Evolutionary conservation across 2,329 filamentous ascomycete genomes (phyloP), one percentile per base, ranked within the genome.

Genomic region (Neofusicoccum sp.): DNA sequence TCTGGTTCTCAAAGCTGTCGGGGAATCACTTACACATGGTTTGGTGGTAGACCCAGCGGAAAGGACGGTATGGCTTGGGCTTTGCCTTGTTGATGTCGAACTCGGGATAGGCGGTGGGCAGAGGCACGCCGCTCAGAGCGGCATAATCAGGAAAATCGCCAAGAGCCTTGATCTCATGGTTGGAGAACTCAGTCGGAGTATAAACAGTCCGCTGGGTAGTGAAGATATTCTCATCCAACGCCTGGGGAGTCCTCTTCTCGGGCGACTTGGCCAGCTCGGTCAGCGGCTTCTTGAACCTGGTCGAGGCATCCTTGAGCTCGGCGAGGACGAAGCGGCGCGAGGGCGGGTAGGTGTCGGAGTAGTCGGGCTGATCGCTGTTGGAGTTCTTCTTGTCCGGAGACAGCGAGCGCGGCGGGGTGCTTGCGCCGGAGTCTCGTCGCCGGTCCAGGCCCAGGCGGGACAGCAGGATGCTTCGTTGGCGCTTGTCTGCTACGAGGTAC

Each of bases 21-120:
- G 4, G 6, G 31, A 16, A 6, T 45, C 28, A 63, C 61, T 69
- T 84, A 94, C 91, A 91, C 92, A 96, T 96, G 0, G 92, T 96
- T 72, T 96, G 92, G 72, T 95, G 91, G 71, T 96, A 96, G 0
- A 83, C 80, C 92, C 92, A 96, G 69, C 92, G 78, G 47, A 96
- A 90, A 0, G 92, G 92, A 44, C 92, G 83, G 72, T 93, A 96
- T 0, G 92, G 92, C 63, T 92, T 82, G 1, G 92, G 85, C 8
- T 83, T 70, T 0, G 92, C 91, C 66, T 81, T 90, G 12, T 83
- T 77, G 61, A 93, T 87, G 66, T 91, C 80, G 71, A 95, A 95
- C 4, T 84, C 80, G 1, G 73, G 69, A 62, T 90, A 88, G 0
- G 89, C 81, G 7, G 79, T 67, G 0, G 92, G 92, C 50, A 89